Evolutionary conservation across 768 basidiomycete genomes (phyloP).

Genomic region (Suillus placidus): DNA sequence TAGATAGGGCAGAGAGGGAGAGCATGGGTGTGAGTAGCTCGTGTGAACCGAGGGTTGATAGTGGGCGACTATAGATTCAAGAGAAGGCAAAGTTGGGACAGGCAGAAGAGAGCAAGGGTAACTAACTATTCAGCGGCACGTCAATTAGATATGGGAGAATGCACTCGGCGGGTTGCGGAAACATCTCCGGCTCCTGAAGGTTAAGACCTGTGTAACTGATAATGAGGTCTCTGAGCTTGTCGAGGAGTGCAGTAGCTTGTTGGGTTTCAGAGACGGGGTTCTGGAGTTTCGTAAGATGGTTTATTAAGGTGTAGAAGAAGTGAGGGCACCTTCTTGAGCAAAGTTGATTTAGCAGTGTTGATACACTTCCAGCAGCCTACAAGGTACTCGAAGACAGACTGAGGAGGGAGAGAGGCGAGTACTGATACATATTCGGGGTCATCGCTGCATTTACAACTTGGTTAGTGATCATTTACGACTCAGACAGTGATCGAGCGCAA

Average conservation of each 20-base stretch:
- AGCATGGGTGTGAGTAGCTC: slow-evolving; percentile 87
- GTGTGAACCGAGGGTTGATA: slow-evolving; percentile 56
- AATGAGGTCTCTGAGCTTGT: slow-evolving; percentile 79
- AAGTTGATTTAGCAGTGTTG: slow-evolving; percentile 51
- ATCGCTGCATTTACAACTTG: slow-evolving; percentile 45
- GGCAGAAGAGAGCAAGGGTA: neutral
- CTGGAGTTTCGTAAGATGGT: slow-evolving; percentile 43
- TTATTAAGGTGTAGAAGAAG: slow-evolving; percentile 23
- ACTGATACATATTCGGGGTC: slow-evolving; percentile 77
- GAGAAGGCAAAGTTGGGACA: neutral
- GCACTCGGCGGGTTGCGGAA: slow-evolving; percentile 83
- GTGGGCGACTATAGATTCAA: neutral
- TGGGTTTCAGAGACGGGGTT: slow-evolving; percentile 58
- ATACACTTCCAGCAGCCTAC: slow-evolving; percentile 92
- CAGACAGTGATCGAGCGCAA: neutral
- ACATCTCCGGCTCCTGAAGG: slow-evolving; percentile 93
- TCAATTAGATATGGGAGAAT: slow-evolving; percentile 22
- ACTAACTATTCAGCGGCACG: neutral
- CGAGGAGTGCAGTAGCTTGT: slow-evolving; percentile 62
- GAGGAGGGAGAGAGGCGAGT: slow-evolving; percentile 71
- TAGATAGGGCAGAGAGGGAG: slow-evolving; percentile 66
- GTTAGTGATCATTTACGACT: slow-evolving; percentile 3
- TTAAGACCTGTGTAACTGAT: slow-evolving; percentile 89
- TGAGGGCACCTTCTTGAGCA: slow-evolving; percentile 64
- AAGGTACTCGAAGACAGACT: slow-evolving; percentile 87